Evolutionary conservation across 2,329 filamentous ascomycete genomes (phyloP).

Genomic region (Monosporascus sp.): DNA sequence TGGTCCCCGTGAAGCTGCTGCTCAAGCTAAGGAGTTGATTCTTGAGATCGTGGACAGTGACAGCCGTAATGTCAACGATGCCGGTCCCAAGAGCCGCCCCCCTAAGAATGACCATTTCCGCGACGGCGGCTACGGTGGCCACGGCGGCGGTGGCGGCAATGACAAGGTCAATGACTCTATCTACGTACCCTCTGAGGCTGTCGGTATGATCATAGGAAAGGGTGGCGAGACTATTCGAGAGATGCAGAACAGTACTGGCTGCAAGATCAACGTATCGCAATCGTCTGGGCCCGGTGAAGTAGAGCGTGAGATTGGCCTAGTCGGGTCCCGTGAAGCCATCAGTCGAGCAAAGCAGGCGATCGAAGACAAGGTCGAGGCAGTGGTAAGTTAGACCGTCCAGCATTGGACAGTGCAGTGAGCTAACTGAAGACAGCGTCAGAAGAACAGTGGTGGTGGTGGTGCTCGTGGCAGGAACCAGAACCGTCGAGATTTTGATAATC

Average conservation of each 20-base stretch:
- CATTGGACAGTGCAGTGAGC: constrained; percentile 3
- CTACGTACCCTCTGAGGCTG: constrained; percentile 81
- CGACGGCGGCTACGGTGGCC: constrained; percentile 32
- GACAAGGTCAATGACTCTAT: constrained; percentile 81
- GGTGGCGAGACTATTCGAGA: constrained; percentile 91
- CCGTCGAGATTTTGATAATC: constrained; percentile 51
- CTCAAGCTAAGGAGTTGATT: constrained; percentile 78
- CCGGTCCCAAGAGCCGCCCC: constrained; percentile 30
- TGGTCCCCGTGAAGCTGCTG: constrained; percentile 68
- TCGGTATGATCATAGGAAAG: constrained; percentile 96
- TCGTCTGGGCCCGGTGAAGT: constrained; percentile 71
- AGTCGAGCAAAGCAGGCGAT: constrained; percentile 77
- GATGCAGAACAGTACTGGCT: constrained; percentile 81
- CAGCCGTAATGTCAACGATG: constrained; percentile 47
- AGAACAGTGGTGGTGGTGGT: constrained; percentile 42
- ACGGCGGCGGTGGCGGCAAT: constrained; percentile 23
- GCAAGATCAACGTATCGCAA: constrained; percentile 91
- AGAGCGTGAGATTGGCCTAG: constrained; percentile 80
- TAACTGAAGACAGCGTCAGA: constrained; percentile 43
- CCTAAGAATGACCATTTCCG: constrained; percentile 34
- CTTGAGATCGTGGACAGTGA: constrained; percentile 94
- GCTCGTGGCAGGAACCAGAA: constrained; percentile 19
- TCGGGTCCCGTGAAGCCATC: constrained; percentile 73
- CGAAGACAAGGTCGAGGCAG: constrained; percentile 86
- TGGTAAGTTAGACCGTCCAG: constrained; percentile 53